Conservation (phyloP, 371 early-diverging fungal genomes). For the Nosema muscidifuracis region DNA sequence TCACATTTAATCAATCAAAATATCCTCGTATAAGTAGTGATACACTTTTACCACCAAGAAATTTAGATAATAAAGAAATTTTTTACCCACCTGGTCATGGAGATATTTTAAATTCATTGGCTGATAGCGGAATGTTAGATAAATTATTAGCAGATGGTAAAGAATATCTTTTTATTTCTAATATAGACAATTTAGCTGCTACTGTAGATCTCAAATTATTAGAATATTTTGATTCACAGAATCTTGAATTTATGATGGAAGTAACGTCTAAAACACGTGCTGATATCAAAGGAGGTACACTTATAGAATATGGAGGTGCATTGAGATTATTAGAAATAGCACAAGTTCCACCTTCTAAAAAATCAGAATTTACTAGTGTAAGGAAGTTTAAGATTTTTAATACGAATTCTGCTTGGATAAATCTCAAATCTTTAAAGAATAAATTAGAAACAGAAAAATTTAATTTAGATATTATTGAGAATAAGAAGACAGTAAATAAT, state of each 20-base stretch:
- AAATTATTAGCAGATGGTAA: constrained; percentile 85
- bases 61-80: constrained; percentile 59
- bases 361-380: constrained; percentile 89
- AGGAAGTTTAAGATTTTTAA: constrained; percentile 99
- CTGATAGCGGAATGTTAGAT: constrained; percentile 85
- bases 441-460: constrained; percentile 72
- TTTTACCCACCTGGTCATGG: constrained; percentile 99
- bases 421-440: constrained; percentile 83
- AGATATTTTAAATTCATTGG: constrained; percentile 85
- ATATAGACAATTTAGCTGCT: constrained; percentile 97
- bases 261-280: constrained; percentile 98
- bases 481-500: constrained; percentile 72
- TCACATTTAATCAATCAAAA: constrained; percentile 91
- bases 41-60: constrained; percentile 73
- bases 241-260: constrained; percentile 94
- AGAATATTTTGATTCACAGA: constrained; percentile 76
- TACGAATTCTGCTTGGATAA: constrained; percentile 98
- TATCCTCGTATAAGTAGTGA: constrained; percentile 89
- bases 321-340: constrained; percentile 94
- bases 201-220: constrained; percentile 87
- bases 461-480: constrained; percentile 89
- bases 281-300: constrained; percentile 98
- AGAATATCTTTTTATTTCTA: constrained; percentile 94
- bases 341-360: constrained; percentile 89
- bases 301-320: constrained; percentile 87